Conservation (phyloP, 176 grass and related monocot species). For the Ensete glaucum region DNA sequence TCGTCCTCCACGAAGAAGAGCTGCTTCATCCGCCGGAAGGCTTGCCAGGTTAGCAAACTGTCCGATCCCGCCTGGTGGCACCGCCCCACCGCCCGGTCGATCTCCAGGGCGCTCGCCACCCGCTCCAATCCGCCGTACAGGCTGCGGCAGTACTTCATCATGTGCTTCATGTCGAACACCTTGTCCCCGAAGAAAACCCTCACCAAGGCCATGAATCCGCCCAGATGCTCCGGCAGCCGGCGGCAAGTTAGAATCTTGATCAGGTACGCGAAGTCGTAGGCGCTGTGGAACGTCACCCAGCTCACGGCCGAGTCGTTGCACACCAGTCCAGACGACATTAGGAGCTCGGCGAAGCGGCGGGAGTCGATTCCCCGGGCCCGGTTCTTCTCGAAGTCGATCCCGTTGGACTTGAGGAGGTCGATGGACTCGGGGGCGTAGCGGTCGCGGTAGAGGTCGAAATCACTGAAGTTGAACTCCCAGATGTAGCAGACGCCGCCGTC, state of each 20-base stretch:
- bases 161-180: slow-evolving; percentile 21
- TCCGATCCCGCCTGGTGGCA: no score
- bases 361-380: slow-evolving; percentile 1
- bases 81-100: slow-evolving; percentile 5
- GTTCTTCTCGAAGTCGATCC: slow-evolving; percentile 2
- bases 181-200: slow-evolving; percentile 1
- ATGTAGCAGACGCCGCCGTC: background rate
- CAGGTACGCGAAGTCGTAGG: slow-evolving; percentile 11
- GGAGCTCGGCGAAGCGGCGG: background rate
- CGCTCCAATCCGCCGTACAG: slow-evolving; percentile 9
- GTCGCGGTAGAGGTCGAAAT: slow-evolving; percentile 12
- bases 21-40: no score
- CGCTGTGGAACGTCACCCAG: slow-evolving; percentile 19
- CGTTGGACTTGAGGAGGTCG: slow-evolving; percentile 9
- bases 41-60: no score
- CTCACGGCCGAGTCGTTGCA: slow-evolving; percentile 1
- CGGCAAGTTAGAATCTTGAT: slow-evolving; percentile 1
- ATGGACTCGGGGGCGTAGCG: slow-evolving; percentile 3
- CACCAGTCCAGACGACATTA: slow-evolving; percentile 6
- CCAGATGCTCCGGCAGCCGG: background rate
- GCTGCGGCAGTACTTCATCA: slow-evolving; percentile 3
- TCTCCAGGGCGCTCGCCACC: slow-evolving; percentile 1
- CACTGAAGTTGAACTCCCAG: slow-evolving; percentile 19
- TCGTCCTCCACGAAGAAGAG: no score
- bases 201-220: background rate